Evolutionary conservation across 2,329 filamentous ascomycete genomes (phyloP), one percentile per base, ranked within the genome.

Genomic region (Diatrype stigma): DNA sequence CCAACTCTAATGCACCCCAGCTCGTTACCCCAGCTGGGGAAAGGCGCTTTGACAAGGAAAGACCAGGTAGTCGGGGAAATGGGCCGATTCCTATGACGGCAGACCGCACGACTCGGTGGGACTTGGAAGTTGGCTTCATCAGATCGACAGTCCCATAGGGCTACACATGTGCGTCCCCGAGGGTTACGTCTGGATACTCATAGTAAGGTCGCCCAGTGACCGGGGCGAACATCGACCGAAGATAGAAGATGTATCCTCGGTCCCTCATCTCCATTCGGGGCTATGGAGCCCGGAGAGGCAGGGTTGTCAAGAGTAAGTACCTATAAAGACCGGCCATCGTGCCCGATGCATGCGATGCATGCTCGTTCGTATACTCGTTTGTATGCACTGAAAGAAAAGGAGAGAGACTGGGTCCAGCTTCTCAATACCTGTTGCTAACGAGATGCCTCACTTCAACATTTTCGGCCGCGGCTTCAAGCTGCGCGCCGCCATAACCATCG

Each of bases 401-500:
- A 37, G 12, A 37, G n/a, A 37, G 12, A 37, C 34, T 16, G 34
- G 34, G 16, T 37, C n/a, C 16, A 12, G 6, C 34, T 16, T 14
- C 12, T 37, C 34, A 37, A n/a, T n/a, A n/a, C n/a, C n/a, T n/a
- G n/a, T n/a, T n/a, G n/a, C 12, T 16, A 37, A 16, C n/a, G 16
- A 48, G 19, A 44, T 42, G 19, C 48, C 48, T 22, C 48, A 49
- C 22, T 35, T 35, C 40, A 49, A 49, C 22, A 23, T 49, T 14
- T 49, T 49, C 19, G 48, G 48, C 23, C 42, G 2, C 16, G 48
- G 40, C 16, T 49, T 49, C 23, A 26, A 34, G 32, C 40, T 51
- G 42, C 46, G 46, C 26, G 42, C 46, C 16, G 50, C 50, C 30
- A 51, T 51, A 16, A 48, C 50, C 28, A 45, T 51, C 14, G 34